Evolutionary conservation across 1,284 basidiomycete genomes (phyloP), one percentile per base, ranked within the genome.

Genomic region (Vanrija sp.): DNA sequence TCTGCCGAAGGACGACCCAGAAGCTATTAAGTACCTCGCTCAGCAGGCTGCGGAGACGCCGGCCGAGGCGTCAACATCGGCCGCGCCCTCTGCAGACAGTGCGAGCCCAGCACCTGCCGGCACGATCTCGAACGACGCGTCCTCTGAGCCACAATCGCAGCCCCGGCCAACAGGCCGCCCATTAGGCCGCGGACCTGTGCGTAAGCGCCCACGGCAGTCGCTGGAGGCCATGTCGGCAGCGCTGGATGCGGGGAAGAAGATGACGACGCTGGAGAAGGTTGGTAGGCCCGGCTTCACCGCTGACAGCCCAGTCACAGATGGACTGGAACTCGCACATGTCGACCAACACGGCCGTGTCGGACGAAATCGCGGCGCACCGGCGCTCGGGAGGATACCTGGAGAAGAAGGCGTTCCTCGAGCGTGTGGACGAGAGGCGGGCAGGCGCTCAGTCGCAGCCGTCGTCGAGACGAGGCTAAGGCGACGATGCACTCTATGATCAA

Each of bases 241-340:
- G 1, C 43, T 77, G 7, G 66, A 65, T 49, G 65, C 61, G 40
- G 73, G 72, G 14, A 77, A 75, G 65, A 77, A 77, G 58, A 74
- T 77, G 72, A 75, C 73, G 5, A 77, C 74, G 8, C 57, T 75
- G 23, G 75, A 75, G 52, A 77, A 77, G 67, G 75, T 75, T 26
- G 25, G 67, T 53, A 10, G 8, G 3, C 21, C 28, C n/a, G 40
- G 21, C 23, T 46, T 6, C 14, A 28, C 21, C n/a, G 40, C 51
- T 59, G 43, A 62, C 51, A 8, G 23, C 5, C 9, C 52, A 77
- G 75, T 73, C 71, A 9, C 67, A 69, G 49, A 67, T 74, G 65
- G 75, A 77, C 53, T 77, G 75, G 75, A 73, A 68, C 26, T 61
- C 60, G 6, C 73, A 73, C 45, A 69, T 69, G 18, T 40, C 67